phyloP scores from a whole-genome alignment of 768 basidiomycete species.

The Ramaria sp. region DNA sequence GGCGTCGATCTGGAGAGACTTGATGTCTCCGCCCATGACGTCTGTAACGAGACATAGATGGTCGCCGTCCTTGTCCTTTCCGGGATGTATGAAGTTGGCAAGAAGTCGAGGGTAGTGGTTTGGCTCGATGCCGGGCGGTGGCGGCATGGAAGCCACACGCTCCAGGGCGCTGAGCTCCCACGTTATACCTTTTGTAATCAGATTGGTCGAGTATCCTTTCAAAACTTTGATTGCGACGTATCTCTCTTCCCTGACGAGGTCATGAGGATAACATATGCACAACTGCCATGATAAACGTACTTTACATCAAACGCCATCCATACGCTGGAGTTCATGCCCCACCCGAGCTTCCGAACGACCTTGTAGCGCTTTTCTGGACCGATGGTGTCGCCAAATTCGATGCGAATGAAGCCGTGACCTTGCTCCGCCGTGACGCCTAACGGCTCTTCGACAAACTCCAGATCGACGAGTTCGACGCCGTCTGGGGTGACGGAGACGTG shows the following conservation, averaged over 20 bases:
- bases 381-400: neutral
- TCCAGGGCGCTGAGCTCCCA: neutral
- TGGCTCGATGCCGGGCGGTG: no score
- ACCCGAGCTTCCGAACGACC: slow-evolving; percentile 12
- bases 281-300: no score
- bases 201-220: slow-evolving; percentile 3
- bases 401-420: no score
- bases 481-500: no score
- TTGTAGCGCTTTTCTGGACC: slow-evolving; percentile 7
- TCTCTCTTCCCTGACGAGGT: slow-evolving; percentile 3
- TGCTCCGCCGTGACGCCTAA: no score
- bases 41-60: slow-evolving; percentile 9
- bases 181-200: neutral
- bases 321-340: slow-evolving; percentile 11
- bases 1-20: neutral
- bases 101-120: no score
- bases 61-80: neutral
- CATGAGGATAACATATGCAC: no score
- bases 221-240: slow-evolving; percentile 11
- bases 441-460: no score
- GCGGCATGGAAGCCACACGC: no score
- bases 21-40: slow-evolving; percentile 9
- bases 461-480: no score
- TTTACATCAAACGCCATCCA: slow-evolving; percentile 10
- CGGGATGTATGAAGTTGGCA: no score